Evolutionary conservation across 768 basidiomycete genomes (phyloP).

Genomic region (Phanerochaete carnosa): DNA sequence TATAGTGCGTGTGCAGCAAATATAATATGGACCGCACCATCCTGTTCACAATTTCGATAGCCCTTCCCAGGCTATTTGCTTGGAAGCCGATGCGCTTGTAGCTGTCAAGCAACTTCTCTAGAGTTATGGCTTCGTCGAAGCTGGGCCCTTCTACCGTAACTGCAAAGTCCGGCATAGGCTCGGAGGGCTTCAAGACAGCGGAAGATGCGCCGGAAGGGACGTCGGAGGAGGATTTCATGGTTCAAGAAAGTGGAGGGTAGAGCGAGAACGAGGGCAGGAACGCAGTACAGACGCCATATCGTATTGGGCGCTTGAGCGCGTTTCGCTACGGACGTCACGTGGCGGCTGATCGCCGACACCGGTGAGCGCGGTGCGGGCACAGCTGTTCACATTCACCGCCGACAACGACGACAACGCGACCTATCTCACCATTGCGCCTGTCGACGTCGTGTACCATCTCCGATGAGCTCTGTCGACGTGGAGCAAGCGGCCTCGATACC

Average conservation of each 20-base stretch:
- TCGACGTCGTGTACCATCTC: conserved; percentile 10
- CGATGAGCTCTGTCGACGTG: conserved; percentile 19
- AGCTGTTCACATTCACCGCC: conserved; percentile 8
- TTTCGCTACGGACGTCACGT: conserved; percentile 17
- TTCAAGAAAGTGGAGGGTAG: background rate
- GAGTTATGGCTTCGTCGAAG: conserved; percentile 64
- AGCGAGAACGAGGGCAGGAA: background rate
- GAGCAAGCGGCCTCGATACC: conserved; percentile 21
- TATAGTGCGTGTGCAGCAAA: background rate
- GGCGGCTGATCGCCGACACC: conserved; percentile 3
- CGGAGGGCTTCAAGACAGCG: conserved; percentile 76
- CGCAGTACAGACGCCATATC: background rate
- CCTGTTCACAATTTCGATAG: conserved; percentile 86
- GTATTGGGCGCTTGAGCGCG: conserved; percentile 11
- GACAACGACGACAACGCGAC: conserved; percentile 5
- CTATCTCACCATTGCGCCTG: conserved; percentile 1
- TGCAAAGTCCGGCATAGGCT: conserved; percentile 60
- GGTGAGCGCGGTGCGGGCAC: background rate
- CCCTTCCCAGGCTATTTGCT: conserved; percentile 87
- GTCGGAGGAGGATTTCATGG: conserved; percentile 15
- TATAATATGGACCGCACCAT: conserved; percentile 61
- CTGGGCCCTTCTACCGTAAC: conserved; percentile 84
- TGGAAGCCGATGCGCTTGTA: conserved; percentile 97
- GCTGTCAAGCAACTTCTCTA: conserved; percentile 67
- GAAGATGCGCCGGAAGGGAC: conserved; percentile 63